These are phyloP conservation scores for Grammothele lineata DNA, from an alignment of 768 basidiomycete species.

Conservation along the genomic window DNA sequence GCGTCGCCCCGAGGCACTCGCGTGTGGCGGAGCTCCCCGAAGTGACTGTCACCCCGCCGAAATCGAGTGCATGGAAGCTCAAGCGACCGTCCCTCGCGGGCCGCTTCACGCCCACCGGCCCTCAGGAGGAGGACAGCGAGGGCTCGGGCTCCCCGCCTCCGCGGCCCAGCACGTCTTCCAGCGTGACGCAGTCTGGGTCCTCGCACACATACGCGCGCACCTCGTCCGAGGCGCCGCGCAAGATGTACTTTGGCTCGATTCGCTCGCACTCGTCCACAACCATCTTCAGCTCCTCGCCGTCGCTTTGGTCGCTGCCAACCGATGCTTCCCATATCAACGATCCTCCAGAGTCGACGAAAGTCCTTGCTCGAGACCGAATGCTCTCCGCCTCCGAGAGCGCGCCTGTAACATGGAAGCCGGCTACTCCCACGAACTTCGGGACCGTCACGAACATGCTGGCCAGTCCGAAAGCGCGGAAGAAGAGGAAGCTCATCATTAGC, in stretches of 20 bases:
- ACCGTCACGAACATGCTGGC: slow-evolving; percentile 21
- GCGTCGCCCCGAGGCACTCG: slow-evolving; percentile 11
- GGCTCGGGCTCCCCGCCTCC: slow-evolving; percentile 25
- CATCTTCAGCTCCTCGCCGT: slow-evolving; percentile 32
- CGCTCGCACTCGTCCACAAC: slow-evolving; percentile 32
- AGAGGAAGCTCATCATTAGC: slow-evolving; percentile 55
- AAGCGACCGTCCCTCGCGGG: slow-evolving; percentile 54
- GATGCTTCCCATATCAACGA: slow-evolving; percentile 38
- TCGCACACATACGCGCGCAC: slow-evolving; percentile 36
- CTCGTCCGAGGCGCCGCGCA: slow-evolving; percentile 37
- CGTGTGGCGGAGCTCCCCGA: slow-evolving; percentile 9
- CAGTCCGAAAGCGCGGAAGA: slow-evolving; percentile 46
- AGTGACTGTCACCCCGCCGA: slow-evolving; percentile 15
- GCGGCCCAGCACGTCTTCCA: slow-evolving; percentile 60
- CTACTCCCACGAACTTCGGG: slow-evolving; percentile 10
- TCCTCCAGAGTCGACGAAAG: slow-evolving; percentile 27
- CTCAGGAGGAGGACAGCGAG: slow-evolving; percentile 5
- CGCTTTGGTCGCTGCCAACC: slow-evolving; percentile 35
- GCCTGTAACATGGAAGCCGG: slow-evolving; percentile 27
- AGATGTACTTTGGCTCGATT: slow-evolving; percentile 30
- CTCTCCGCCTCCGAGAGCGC: slow-evolving; percentile 29
- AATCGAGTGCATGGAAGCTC: slow-evolving; percentile 25
- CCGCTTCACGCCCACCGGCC: slow-evolving; percentile 38
- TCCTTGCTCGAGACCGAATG: slow-evolving; percentile 24
- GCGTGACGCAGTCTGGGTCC: slow-evolving; percentile 44